phyloP scores from a whole-genome alignment of 768 basidiomycete genomes.

The Russula compacta region DNA sequence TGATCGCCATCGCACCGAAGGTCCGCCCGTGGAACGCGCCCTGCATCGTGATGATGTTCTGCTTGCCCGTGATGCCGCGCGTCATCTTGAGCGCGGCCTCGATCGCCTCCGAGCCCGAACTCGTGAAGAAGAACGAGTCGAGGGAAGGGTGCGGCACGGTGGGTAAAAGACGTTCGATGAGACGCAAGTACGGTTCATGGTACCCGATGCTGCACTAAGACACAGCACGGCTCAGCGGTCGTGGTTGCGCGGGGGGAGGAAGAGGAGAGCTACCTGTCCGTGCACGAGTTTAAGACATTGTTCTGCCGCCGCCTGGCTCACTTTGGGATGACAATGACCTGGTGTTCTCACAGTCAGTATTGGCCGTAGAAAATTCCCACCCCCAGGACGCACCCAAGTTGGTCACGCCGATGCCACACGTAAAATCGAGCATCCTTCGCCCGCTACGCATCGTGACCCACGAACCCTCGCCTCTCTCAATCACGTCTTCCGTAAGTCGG shows the following conservation, averaged over 20 bases:
- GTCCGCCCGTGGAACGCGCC: slow-evolving; percentile 92
- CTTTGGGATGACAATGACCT: slow-evolving; percentile 85
- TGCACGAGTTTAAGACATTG: slow-evolving; percentile 79
- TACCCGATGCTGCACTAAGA: slow-evolving; percentile 80
- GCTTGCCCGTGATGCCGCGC: slow-evolving; percentile 62
- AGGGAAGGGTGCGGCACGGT: slow-evolving; percentile 87
- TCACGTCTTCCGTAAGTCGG: slow-evolving; percentile 15
- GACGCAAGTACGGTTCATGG: slow-evolving; percentile 76
- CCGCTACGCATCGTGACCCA: slow-evolving; percentile 20
- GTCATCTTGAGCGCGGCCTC: slow-evolving; percentile 89
- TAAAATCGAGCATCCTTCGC: slow-evolving; percentile 18
- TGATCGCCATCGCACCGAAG: slow-evolving; percentile 87
- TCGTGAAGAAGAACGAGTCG: slow-evolving; percentile 97
- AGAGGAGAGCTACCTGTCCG: slow-evolving; percentile 45
- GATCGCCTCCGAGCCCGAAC: slow-evolving; percentile 89
- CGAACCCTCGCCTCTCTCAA: slow-evolving; percentile 11
- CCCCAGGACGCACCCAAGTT: slow-evolving; percentile 11
- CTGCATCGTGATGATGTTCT: slow-evolving; percentile 89
- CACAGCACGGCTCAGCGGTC: background rate
- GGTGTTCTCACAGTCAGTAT: background rate
- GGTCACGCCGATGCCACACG: slow-evolving; percentile 19
- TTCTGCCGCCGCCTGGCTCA: slow-evolving; percentile 81
- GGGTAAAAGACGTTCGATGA: slow-evolving; percentile 78
- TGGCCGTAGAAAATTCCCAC: background rate
- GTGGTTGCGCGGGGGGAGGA: background rate